Evolutionary conservation across 768 basidiomycete species (phyloP).

Genomic region (Amanita rimosa): DNA sequence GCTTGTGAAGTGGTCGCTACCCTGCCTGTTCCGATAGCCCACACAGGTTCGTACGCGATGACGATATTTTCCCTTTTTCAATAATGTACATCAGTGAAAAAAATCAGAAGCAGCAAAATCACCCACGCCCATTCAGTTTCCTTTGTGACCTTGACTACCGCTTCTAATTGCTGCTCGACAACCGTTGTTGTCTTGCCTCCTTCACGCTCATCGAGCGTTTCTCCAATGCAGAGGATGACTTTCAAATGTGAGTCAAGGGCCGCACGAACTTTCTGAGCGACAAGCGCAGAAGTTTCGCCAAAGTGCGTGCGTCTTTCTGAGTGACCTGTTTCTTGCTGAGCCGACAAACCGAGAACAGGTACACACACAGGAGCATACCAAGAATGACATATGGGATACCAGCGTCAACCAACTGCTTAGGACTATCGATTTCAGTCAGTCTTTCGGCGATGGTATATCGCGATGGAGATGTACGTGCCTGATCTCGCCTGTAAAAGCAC

Average conservation of each 20-base stretch:
- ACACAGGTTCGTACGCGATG: slow-evolving; percentile 94
- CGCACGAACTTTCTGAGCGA: slow-evolving; percentile 80
- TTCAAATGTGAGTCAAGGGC: slow-evolving; percentile 66
- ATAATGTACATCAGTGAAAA: not conserved
- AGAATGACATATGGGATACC: slow-evolving; percentile 86
- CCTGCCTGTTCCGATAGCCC: slow-evolving; percentile 98
- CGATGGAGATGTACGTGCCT: slow-evolving; percentile 37
- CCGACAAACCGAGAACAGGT: slow-evolving; percentile 4
- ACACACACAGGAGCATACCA: slow-evolving; percentile 30
- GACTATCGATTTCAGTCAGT: slow-evolving; percentile 20
- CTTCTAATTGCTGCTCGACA: slow-evolving; percentile 72
- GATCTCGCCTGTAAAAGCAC: slow-evolving; percentile 96
- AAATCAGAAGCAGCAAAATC: not conserved
- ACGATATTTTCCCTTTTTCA: slow-evolving; percentile 65
- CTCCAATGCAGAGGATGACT: slow-evolving; percentile 95
- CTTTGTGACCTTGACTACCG: slow-evolving; percentile 52
- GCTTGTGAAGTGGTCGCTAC: slow-evolving; percentile 90
- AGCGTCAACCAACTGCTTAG: slow-evolving; percentile 79
- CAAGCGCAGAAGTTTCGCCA: slow-evolving; percentile 72
- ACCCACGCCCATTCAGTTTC: slow-evolving; percentile 73
- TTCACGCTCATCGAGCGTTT: slow-evolving; percentile 86
- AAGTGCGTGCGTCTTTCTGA: slow-evolving; percentile 94
- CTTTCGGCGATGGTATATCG: slow-evolving; percentile 16
- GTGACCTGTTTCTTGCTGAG: slow-evolving; percentile 46
- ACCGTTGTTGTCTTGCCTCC: slow-evolving; percentile 64